These are phyloP conservation scores for Actinidia chinensis DNA, from an alignment of 179 eudicot species.

Conservation along the genomic window DNA sequence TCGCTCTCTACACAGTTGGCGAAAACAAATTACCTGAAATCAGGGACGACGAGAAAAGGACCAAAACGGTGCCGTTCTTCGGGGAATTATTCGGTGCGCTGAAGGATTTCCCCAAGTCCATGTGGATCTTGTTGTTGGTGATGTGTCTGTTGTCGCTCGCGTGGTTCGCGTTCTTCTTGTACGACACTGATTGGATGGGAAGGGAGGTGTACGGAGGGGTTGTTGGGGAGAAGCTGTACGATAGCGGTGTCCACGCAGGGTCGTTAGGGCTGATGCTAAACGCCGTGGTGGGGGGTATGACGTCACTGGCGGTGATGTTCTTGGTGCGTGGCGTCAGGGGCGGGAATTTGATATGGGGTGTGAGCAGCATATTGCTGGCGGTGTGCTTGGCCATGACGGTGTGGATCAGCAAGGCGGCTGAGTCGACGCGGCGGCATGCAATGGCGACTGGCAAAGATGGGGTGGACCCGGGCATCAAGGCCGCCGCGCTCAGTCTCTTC, in stretches of 20 bases:
- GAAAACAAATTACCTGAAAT: not conserved
- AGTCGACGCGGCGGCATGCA: slow-evolving; percentile 26
- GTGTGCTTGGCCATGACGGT: slow-evolving; percentile 28
- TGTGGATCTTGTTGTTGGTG: slow-evolving; percentile 21
- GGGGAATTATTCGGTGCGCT: slow-evolving; percentile 15
- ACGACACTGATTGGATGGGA: slow-evolving; percentile 29
- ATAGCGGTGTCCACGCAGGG: slow-evolving; percentile 41
- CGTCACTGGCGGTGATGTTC: slow-evolving; percentile 35
- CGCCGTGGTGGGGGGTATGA: slow-evolving; percentile 31
- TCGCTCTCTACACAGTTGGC: slow-evolving; percentile 28
- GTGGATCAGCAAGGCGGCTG: slow-evolving; percentile 34
- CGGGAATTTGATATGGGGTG: slow-evolving; percentile 42
- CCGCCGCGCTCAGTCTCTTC: slow-evolving; percentile 32
- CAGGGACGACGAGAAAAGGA: not conserved
- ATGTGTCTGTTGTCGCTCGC: not conserved
- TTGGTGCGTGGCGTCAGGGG: slow-evolving; percentile 34
- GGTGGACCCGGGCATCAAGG: slow-evolving; percentile 25
- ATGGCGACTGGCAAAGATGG: slow-evolving; percentile 8
- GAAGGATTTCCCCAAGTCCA: slow-evolving; percentile 8
- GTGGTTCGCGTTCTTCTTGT: slow-evolving; percentile 23
- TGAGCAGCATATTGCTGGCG: slow-evolving; percentile 29
- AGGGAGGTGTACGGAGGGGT: slow-evolving; percentile 26
- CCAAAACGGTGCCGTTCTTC: slow-evolving; percentile 10
- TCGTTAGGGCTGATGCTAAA: slow-evolving; percentile 48
- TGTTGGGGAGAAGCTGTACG: slow-evolving; percentile 33